Percentiles rank a stretch among this genome's conserved stretches.
phyloP scores from a whole-genome alignment of 192 early-diverging fungal genomes.

The Oehlia diaphana region DNA sequence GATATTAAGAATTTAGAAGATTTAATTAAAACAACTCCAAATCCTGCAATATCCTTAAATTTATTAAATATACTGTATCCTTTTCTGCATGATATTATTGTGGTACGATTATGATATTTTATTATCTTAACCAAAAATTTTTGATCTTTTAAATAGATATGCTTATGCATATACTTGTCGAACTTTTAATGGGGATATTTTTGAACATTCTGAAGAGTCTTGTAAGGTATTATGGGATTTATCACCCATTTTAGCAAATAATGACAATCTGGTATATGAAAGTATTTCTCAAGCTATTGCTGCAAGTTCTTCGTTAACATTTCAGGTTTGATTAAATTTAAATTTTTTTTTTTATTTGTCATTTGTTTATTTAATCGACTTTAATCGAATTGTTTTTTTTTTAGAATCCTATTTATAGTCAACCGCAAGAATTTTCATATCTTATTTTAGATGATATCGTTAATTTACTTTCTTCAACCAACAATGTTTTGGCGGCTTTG shows the following conservation, averaged over 20 bases:
- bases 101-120: too few species aligned
- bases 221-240: constrained; percentile 16
- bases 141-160: constrained; percentile 18
- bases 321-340: background rate
- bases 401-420: constrained; percentile 23
- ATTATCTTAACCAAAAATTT: background rate
- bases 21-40: constrained; percentile 20
- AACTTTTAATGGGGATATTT: constrained; percentile 20
- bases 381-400: background rate
- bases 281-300: constrained; percentile 22
- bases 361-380: background rate
- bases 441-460: constrained; percentile 22
- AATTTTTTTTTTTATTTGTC: background rate
- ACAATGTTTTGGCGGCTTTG: constrained; percentile 10
- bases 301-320: background rate
- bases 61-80: constrained; percentile 30
- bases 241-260: constrained; percentile 5
- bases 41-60: constrained; percentile 20
- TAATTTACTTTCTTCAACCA: background rate
- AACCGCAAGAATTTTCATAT: constrained; percentile 20
- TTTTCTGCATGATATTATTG: background rate
- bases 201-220: constrained; percentile 11
- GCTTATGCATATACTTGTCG: constrained; percentile 23
- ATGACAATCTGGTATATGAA: constrained; percentile 13
- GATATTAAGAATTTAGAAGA: constrained; percentile 22